These are phyloP conservation scores for Dothideomycetidae sp. DNA, from an alignment of 2,329 filamentous ascomycete genomes.

Conservation along the genomic window DNA sequence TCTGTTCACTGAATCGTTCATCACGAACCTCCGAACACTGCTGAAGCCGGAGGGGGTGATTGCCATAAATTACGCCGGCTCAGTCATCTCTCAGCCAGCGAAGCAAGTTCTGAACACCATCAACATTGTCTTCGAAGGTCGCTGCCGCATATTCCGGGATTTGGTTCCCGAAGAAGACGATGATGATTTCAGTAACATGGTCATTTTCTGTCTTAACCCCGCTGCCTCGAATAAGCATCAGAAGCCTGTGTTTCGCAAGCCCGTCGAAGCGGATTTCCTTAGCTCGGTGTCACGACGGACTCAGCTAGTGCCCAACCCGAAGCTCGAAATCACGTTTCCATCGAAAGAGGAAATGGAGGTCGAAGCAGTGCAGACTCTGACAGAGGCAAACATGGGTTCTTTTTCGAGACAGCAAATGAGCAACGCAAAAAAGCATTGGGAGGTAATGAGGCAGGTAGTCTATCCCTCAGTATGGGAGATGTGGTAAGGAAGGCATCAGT, in stretches of 20 bases:
- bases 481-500: too few species aligned
- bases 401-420: slow-evolving; percentile 58
- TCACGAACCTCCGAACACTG: slow-evolving; percentile 54
- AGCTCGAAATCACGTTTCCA: slow-evolving; percentile 41
- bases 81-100: slow-evolving; percentile 63
- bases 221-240: slow-evolving; percentile 18
- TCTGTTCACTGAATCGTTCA: slow-evolving; percentile 77
- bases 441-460: slow-evolving; percentile 74
- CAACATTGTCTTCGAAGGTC: slow-evolving; percentile 60
- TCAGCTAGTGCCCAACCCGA: slow-evolving; percentile 58
- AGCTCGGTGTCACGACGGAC: slow-evolving; percentile 54
- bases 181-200: slow-evolving; percentile 81
- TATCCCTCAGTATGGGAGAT: slow-evolving; percentile 70
- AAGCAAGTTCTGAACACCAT: slow-evolving; percentile 73
- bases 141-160: slow-evolving; percentile 82
- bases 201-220: slow-evolving; percentile 77
- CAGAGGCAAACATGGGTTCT: slow-evolving; percentile 47
- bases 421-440: slow-evolving; percentile 77
- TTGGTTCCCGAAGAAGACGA: slow-evolving; percentile 38
- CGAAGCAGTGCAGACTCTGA: slow-evolving; percentile 38
- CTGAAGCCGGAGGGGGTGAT: slow-evolving; percentile 68
- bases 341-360: slow-evolving; percentile 23
- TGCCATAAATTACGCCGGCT: slow-evolving; percentile 93
- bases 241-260: slow-evolving; percentile 50
- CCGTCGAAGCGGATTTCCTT: slow-evolving; percentile 52